Conservation (phyloP, 139 green algal genomes). For the Volvox reticuliferus region DNA sequence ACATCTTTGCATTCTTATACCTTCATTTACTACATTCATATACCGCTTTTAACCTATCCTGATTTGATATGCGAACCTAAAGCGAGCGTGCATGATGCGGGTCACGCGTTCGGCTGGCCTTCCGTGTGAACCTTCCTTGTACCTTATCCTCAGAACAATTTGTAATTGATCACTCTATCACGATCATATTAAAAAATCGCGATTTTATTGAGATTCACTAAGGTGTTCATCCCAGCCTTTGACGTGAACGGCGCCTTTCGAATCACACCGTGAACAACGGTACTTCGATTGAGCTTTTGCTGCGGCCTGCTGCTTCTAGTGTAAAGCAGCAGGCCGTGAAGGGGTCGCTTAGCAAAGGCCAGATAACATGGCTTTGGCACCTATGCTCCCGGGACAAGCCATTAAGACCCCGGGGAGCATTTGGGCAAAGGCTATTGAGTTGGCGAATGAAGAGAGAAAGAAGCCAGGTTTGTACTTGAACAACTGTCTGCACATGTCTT, state of each 20-base stretch:
- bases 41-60: not conserved
- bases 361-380: constrained; percentile 8
- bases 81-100: not conserved
- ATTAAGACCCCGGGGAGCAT: constrained; percentile 59
- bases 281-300: not conserved
- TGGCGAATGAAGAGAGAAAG: constrained; percentile 50
- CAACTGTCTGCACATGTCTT: not conserved
- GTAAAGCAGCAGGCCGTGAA: constrained; percentile 14
- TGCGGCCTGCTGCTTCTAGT: constrained; percentile 23
- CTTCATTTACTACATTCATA: not conserved
- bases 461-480: constrained; percentile 53
- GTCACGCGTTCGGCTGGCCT: constrained; percentile 11
- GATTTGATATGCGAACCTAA: not conserved
- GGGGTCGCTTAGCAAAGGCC: not conserved
- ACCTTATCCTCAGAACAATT: not conserved
- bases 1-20: not conserved
- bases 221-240: not conserved
- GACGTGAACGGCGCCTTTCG: not conserved
- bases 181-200: too few species aligned
- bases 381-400: constrained; percentile 30
- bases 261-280: not conserved
- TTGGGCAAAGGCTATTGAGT: constrained; percentile 67
- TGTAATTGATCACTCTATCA: not conserved
- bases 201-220: not conserved
- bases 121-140: not conserved